A percentile compares a stretch with the other conserved stretches of the same genome.
phyloP scores from a whole-genome alignment of 352 stramenopile genomes.

The Globisporangium echinulatum region DNA sequence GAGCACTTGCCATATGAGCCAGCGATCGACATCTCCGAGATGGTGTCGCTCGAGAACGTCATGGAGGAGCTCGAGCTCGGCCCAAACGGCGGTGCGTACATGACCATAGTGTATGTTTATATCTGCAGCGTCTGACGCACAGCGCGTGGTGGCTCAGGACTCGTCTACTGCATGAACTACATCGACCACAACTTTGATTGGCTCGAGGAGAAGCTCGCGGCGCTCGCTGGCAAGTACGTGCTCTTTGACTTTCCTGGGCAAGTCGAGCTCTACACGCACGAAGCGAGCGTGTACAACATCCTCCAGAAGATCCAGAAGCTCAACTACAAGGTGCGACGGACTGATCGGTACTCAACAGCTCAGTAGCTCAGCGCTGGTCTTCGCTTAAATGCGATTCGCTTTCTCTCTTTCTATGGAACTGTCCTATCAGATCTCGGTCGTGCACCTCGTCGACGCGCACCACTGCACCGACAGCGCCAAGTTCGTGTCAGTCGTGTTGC shows the following conservation, averaged over 20 bases:
- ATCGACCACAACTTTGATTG: slow-evolving; percentile 98
- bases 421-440: slow-evolving; percentile 61
- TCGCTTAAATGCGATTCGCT: neutral
- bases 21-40: slow-evolving; percentile 92
- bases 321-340: slow-evolving; percentile 56
- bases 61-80: slow-evolving; percentile 94
- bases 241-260: slow-evolving; percentile 99
- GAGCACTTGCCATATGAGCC: slow-evolving; percentile 81
- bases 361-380: neutral
- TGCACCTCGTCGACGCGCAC: slow-evolving; percentile 95
- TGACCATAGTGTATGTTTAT: neutral
- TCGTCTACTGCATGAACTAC: slow-evolving; percentile 99
- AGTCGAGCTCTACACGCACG: slow-evolving; percentile 99
- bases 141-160: slow-evolving; percentile 22
- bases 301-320: slow-evolving; percentile 92
- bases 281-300: slow-evolving; percentile 95
- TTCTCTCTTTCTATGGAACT: no score
- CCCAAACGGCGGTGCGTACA: slow-evolving; percentile 88
- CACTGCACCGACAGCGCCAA: slow-evolving; percentile 94
- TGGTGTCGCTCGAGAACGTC: slow-evolving; percentile 94
- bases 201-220: slow-evolving; percentile 91
- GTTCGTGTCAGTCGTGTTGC: slow-evolving; percentile 96
- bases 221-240: slow-evolving; percentile 89
- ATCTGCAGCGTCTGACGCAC: neutral
- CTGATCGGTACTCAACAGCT: no score